Percentiles rank a stretch among this genome's conserved stretches.
These are phyloP conservation scores for Vitis hybrid DNA, from an alignment of 177 flowering plant species.

Conservation along the genomic window DNA sequence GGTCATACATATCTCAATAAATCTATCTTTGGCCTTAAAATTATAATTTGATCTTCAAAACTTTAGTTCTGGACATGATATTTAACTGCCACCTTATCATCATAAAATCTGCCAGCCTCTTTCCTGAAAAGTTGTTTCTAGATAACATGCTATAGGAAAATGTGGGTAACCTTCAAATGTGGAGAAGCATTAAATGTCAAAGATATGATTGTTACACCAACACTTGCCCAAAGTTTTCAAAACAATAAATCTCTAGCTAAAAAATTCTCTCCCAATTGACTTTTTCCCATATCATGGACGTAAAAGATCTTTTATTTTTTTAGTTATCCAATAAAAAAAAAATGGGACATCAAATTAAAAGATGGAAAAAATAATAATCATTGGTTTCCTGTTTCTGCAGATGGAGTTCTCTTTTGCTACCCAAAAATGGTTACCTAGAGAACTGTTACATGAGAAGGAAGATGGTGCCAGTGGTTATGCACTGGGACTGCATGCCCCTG, in stretches of 20 bases:
- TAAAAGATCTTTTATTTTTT: not conserved
- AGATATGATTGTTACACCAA: too few relatives aligned
- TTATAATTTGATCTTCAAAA: not conserved
- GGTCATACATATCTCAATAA: not conserved
- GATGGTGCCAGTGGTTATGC: constrained; percentile 48
- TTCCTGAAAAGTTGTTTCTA: not conserved
- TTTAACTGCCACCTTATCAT: not conserved
- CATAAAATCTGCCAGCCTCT: not conserved
- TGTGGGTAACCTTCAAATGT: not conserved
- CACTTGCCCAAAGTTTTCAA: too few relatives aligned
- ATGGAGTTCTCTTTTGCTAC: constrained; percentile 97
- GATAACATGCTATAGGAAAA: not conserved
- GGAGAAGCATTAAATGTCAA: too few relatives aligned
- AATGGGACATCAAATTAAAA: not conserved
- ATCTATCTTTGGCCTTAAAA: not conserved
- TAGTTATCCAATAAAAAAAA: not conserved
- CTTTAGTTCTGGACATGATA: not conserved
- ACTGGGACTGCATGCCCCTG: constrained; percentile 94
- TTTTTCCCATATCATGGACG: not conserved
- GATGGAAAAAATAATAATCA: not conserved
- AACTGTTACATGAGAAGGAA: constrained; percentile 30
- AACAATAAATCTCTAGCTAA: too few relatives aligned
- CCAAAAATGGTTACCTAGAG: constrained; percentile 71
- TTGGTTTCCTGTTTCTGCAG: constrained; percentile 39
- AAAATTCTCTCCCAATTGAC: not conserved